Base-by-base conservation (phyloP, 257 asterid genomes). In the Nyctanthes arbortristis region DNA sequence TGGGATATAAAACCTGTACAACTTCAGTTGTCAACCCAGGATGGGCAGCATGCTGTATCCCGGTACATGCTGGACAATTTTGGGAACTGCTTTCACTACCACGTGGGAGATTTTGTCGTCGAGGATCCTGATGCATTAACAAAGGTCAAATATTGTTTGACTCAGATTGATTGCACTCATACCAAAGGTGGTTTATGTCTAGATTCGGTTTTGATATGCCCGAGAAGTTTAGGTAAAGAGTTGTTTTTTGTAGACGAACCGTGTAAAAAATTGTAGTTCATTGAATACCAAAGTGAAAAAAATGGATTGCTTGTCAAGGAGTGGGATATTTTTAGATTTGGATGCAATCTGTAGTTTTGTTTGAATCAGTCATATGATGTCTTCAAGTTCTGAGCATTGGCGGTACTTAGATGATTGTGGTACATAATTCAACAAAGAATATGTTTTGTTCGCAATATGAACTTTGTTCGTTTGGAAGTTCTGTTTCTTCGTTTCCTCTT, bases 91-190 rank as follows among this genome's bases (percentile, higher is more conserved):
- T 76, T 74, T 22, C 70, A 88, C 77, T 90, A 88, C 79, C 89
- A 82, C 31, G 89, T 80, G 0, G 98, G 98, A 16, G 96, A 92
- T 64, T 92, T 92, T 66, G 72, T 73, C 13, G 96, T 86, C 1
- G 66, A 61, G 39, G 85, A 86, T 65, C 59, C 75, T 27, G 60
- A 68, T 61, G 63, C 70, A 20, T 33, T 66, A 62, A 89, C 82
- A 2, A 85, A 73, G 85, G 45, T 92, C 67, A 83, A 74, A 40
- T 92, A 69, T 71, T 87, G 93, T 1, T 64, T 89, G 77, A 74
- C 90, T 32, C 96, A 92, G 85, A 89, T 92, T 54, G 96, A 92
- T 62, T 92, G 97, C 71, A 92, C 97, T 2, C 97, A 91, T 57
- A 91, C 84, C 30, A 91, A 91, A 84, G 93, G 97, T 59, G 97